phyloP scores from a whole-genome alignment of 2,329 filamentous ascomycete species.

The Trichophyton equinum region DNA sequence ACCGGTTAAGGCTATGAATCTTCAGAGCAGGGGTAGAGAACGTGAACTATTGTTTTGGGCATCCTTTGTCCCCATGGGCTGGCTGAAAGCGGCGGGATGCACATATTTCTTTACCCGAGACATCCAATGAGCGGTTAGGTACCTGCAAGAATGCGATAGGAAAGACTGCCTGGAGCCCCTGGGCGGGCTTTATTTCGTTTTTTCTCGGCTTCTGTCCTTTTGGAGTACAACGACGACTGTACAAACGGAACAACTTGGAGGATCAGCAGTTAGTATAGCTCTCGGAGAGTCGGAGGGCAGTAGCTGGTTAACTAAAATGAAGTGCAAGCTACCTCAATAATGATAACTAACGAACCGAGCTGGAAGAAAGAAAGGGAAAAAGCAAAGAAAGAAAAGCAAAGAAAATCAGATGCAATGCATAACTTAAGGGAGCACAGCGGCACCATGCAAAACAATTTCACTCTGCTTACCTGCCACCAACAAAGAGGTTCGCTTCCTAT shows the following conservation, averaged over 20 bases:
- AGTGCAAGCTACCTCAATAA: too few relatives aligned
- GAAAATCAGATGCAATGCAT: conserved; percentile 1
- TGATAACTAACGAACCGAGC: not conserved
- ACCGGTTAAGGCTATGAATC: conserved; percentile 1
- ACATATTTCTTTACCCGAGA: conserved; percentile 16
- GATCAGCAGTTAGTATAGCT: not conserved
- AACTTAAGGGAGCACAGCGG: conserved; percentile 4
- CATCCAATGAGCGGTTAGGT: conserved; percentile 17
- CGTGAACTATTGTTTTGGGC: conserved; percentile 19
- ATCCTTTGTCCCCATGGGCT: conserved; percentile 23
- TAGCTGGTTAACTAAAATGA: too few relatives aligned
- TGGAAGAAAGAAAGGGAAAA: not conserved
- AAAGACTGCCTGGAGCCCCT: conserved; percentile 11
- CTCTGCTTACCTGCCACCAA: conserved; percentile 5
- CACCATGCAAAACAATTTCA: conserved; percentile 3
- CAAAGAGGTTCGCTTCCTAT: conserved; percentile 4
- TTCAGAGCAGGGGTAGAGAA: conserved; percentile 1
- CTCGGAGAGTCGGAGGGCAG: not conserved
- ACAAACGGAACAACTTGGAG: conserved; percentile 9
- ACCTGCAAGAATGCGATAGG: conserved; percentile 22
- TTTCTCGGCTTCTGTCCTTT: conserved; percentile 3
- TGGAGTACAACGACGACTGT: conserved; percentile 17
- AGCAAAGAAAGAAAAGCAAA: not conserved
- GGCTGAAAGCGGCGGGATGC: conserved; percentile 22
- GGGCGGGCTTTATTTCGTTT: not conserved